Base-by-base conservation (phyloP, 2,329 filamentous ascomycete species). In the Chrysosporium queenslandicum region DNA sequence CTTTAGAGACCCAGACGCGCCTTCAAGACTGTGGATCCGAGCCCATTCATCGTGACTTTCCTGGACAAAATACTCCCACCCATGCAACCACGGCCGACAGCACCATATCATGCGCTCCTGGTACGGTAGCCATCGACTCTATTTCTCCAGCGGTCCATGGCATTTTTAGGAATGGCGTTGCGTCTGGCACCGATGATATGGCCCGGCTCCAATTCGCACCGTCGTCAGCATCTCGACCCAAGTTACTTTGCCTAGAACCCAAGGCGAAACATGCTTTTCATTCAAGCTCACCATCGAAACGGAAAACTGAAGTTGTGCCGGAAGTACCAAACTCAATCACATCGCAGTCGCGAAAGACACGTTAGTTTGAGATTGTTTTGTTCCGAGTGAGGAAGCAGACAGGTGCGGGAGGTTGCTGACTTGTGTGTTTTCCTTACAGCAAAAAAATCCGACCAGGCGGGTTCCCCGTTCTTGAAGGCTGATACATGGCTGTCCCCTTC, bases 131-230 rank as follows among this genome's bases (percentile, higher is more conserved):
- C 2, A 9, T 37, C 18, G 37, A 39, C 14, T 18, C 41, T 18
- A 40, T 21, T 12, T n/a, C 34, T 46, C 32, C 21, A 16, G 12
- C 34, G 4, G 29, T 29, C 21, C 42, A 61, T 21, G 60, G 63
- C 54, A 54, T 63, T 50, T 58, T n/a, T n/a, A n/a, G n/a, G n/a
- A n/a, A n/a, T n/a, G n/a, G n/a, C n/a, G n/a, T n/a, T n/a, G n/a
- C 58, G 51, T 57, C 53, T n/a, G 55, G 14, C 25, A 23, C 54
- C 34, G 50, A 58, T 53, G 60, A 65, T 27, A 75, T 75, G 73
- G 72, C 72, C 58, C 66, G 71, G 58, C 58, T 75, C 54, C 62
- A 71, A 56, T 61, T 71, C 52, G 66, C 64, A 54, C 68, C 71
- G 7, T 64, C 67, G 42, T 69, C 69, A 12, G 60, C 63, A 53